These are phyloP conservation scores for Corchorus capsularis DNA, from an alignment of 345 rosid genomes.

Conservation along the genomic window DNA sequence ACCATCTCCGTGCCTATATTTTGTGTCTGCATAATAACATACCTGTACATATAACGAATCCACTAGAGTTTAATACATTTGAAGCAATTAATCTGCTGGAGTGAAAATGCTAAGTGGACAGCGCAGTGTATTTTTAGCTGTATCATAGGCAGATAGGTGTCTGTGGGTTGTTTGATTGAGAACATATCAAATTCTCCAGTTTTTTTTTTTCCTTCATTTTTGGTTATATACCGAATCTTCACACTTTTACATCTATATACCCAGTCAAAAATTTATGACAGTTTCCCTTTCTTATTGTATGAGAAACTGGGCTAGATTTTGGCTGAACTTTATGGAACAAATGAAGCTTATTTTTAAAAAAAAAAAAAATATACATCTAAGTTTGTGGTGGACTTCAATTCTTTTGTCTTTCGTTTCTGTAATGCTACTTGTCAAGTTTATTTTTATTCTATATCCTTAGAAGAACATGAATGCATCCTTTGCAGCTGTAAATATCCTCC, in stretches of 20 bases:
- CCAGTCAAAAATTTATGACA: not conserved
- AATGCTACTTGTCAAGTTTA: slow-evolving; percentile 8
- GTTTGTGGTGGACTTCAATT: slow-evolving; percentile 9
- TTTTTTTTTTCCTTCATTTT: not conserved
- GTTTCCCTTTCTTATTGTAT: slow-evolving; percentile 1
- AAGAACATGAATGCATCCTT: not conserved
- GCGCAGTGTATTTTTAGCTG: not conserved
- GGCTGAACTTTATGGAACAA: slow-evolving; percentile 4
- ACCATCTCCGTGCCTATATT: not conserved
- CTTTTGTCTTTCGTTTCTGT: not conserved
- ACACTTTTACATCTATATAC: not conserved
- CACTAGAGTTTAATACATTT: not conserved
- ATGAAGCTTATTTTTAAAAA: not conserved
- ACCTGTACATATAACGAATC: not conserved
- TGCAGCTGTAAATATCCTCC: slow-evolving; percentile 1
- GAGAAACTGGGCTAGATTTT: slow-evolving; percentile 8
- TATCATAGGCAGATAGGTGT: not conserved
- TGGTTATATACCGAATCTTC: not conserved
- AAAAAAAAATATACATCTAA: not conserved
- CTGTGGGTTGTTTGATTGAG: not conserved
- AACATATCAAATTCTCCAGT: not conserved
- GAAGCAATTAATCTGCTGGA: not conserved
- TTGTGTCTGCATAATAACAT: not conserved
- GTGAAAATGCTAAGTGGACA: not conserved
- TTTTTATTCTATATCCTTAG: not conserved